These are phyloP conservation scores for Sambucus nigra DNA, from an alignment of 129 eudicot genomes.

Conservation along the genomic window DNA sequence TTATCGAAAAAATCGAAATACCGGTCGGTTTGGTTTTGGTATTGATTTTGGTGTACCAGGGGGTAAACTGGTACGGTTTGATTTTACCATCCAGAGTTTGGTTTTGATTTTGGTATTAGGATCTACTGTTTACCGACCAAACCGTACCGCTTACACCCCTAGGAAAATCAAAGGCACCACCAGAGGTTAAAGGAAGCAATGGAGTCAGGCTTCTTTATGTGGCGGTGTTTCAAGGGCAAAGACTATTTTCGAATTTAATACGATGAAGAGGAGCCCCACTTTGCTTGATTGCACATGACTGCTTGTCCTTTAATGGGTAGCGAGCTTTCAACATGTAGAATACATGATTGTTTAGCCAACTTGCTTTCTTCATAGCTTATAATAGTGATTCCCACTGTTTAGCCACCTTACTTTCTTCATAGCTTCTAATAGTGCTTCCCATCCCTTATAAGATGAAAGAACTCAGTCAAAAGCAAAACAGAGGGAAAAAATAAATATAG, in stretches of 20 bases:
- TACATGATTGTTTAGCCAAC: constrained; percentile 83
- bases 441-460: constrained; percentile 32
- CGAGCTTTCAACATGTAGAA: constrained; percentile 93
- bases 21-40: too few species aligned
- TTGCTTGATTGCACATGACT: constrained; percentile 96
- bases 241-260: constrained; percentile 82
- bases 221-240: constrained; percentile 96
- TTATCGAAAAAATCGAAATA: too few species aligned
- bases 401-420: too few species aligned
- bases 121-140: too few species aligned
- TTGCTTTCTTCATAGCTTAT: constrained; percentile 94
- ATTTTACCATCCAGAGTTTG: too few species aligned
- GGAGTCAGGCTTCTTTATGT: constrained; percentile 53
- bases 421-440: too few species aligned
- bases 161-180: background rate
- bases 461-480: background rate
- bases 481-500: background rate
- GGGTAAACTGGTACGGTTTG: too few species aligned
- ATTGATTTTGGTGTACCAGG: too few species aligned
- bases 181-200: background rate
- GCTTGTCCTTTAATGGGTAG: constrained; percentile 93
- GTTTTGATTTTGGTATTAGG: too few species aligned
- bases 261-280: constrained; percentile 96
- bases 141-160: too few species aligned
- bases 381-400: too few species aligned